Percentiles rank a stretch among this genome's conserved stretches.
phyloP scores from a whole-genome alignment of 257 asterid species.

The Rauvolfia tetraphylla region DNA sequence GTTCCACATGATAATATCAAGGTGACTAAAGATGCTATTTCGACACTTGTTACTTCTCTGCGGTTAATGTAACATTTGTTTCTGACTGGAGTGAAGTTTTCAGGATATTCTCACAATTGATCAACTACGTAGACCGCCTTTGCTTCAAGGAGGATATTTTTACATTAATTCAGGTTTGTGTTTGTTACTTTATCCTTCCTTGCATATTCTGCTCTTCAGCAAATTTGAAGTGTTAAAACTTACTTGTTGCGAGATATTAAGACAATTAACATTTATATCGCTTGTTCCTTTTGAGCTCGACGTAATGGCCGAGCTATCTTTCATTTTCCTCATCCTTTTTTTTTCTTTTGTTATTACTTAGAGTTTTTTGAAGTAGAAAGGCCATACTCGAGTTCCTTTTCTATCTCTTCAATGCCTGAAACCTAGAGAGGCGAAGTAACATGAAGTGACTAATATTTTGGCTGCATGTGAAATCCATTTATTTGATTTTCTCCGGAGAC shows the following conservation, averaged over 20 bases:
- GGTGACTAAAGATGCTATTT: conserved; percentile 32
- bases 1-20: conserved; percentile 30
- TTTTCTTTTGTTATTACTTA: neutral
- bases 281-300: neutral
- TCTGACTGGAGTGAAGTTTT: conserved; percentile 22
- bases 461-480: neutral
- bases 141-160: conserved; percentile 47
- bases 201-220: neutral
- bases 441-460: neutral
- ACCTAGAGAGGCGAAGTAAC: neutral
- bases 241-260: neutral
- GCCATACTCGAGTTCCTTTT: neutral
- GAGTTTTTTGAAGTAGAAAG: neutral
- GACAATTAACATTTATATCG: neutral
- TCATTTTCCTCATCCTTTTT: neutral
- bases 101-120: conserved; percentile 57
- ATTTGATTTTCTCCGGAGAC: neutral
- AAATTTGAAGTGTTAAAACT: neutral
- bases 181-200: conserved; percentile 7
- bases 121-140: conserved; percentile 46
- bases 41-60: neutral
- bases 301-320: neutral
- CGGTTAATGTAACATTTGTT: conserved; percentile 4
- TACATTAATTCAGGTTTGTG: conserved; percentile 48
- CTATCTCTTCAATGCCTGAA: neutral